Base-by-base conservation (phyloP, 75 land plant genomes). In the Chamaecyparis obtusa region DNA sequence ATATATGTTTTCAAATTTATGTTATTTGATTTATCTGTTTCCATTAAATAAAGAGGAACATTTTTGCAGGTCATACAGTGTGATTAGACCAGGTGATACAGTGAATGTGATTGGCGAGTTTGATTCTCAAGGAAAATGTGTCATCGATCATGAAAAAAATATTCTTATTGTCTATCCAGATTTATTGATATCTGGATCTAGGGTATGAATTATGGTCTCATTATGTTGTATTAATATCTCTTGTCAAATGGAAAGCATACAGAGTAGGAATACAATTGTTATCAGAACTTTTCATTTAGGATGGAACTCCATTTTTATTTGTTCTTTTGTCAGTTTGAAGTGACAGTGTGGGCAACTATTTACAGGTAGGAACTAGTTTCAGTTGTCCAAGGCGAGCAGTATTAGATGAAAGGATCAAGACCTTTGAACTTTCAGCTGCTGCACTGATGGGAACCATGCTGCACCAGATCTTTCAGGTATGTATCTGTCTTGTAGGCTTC, bases 401-500 rank as follows among this genome's bases (percentile, higher is more conserved):
- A 76, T 87, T 97, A 39, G 97, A 97, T 91, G 99, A 97, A 87
- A 95, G 99, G 87, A 79, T 97, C 17, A 93, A 88, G 84, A 84
- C 87, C 37, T 84, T 41, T 75, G 97, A 94, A 39, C 74, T 90
- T 44, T 96, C 99, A 9, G 80, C 85, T 83, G 87, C 93, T 87
- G 99, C 99, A 74, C 87, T 97, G 55, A 85, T 93, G 76, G 99
- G 99, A 46, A 97, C 95, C 30, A 88, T 97, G 94, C 92, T 97
- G 55, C 99, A 97, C 89, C 95, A 91, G 87, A 88, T 97, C 33
- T 97, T 97, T 89, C 99, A 97, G 94, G 99, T 94, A 83, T 46
- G 54, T n/a, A 49, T 43, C 83, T 87, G 30, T 30, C 9, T 43
- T 9, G 7, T 27, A 36, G 32, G 35, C 69, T 71, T 86, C 30